Evolutionary conservation across 805 yeast species (phyloP).

Genomic region (Yamadazyma insecticola): DNA sequence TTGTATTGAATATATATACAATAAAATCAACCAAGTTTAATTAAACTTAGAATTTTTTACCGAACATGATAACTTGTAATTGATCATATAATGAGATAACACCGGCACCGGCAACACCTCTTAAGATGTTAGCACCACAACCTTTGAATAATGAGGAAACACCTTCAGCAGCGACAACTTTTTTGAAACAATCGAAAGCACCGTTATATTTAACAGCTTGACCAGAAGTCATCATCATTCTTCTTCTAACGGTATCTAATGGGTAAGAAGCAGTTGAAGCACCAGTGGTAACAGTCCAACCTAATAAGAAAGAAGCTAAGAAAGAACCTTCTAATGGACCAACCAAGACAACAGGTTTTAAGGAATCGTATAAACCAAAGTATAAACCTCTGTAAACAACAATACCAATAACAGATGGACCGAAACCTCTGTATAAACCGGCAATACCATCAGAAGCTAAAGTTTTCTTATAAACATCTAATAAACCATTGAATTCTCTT

Average conservation of each 20-base stretch:
- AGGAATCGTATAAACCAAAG: conserved; percentile 96
- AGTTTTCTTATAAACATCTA: conserved; percentile 96
- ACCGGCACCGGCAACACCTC: conserved; percentile 99
- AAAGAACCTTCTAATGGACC: conserved; percentile 94
- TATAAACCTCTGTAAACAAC: conserved; percentile 98
- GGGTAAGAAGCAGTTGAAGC: conserved; percentile 99
- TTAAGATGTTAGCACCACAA: conserved; percentile 98
- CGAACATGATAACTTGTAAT: conserved; percentile 89
- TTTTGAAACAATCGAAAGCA: conserved; percentile 87
- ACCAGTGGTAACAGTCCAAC: conserved; percentile 98
- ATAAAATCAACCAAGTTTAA: conserved; percentile 1
- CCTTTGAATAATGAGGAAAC: conserved; percentile 91
- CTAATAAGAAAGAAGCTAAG: conserved; percentile 92
- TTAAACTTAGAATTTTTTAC: conserved; percentile 67
- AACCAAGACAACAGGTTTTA: conserved; percentile 90
- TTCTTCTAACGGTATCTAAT: conserved; percentile 98
- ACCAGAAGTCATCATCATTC: conserved; percentile 99
- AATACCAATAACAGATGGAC: conserved; percentile 96
- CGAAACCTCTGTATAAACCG: conserved; percentile 99
- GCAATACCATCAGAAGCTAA: conserved; percentile 94
- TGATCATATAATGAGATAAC: conserved; percentile 97
- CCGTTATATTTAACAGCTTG: conserved; percentile 95
- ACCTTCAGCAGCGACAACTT: conserved; percentile 97
- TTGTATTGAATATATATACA: conserved; percentile 8
- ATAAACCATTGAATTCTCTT: conserved; percentile 94